These are phyloP conservation scores for Casuarina cunninghamiana DNA, from an alignment of 306 rosid species.

Conservation along the genomic window DNA sequence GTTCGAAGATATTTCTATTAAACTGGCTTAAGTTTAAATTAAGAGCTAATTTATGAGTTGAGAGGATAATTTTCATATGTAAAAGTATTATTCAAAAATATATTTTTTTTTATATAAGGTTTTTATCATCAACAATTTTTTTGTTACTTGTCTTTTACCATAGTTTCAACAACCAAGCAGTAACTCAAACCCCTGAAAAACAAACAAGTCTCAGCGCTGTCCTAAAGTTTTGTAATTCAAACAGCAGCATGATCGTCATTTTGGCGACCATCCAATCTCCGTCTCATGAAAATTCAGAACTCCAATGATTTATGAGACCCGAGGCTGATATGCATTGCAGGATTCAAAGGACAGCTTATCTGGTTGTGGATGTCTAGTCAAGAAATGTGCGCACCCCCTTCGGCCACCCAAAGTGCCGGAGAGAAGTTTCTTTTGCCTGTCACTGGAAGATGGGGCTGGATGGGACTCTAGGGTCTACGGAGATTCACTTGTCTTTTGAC, in stretches of 20 bases:
- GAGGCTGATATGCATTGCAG: not conserved
- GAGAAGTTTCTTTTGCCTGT: constrained; percentile 8
- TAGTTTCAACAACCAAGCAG: too few species aligned
- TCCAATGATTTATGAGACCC: too few species aligned
- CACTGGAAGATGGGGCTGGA: not conserved
- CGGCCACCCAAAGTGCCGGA: not conserved
- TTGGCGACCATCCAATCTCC: not conserved
- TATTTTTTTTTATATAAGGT: too few species aligned
- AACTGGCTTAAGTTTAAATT: too few species aligned
- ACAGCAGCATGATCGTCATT: not conserved
- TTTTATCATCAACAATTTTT: too few species aligned
- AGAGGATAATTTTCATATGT: too few species aligned
- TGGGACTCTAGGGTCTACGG: constrained; percentile 4
- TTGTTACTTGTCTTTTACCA: too few species aligned
- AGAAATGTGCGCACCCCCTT: not conserved
- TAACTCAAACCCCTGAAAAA: too few species aligned
- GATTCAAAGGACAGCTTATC: not conserved
- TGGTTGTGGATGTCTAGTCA: not conserved
- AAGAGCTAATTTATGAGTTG: too few species aligned
- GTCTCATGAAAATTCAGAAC: not conserved
- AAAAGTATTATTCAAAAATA: too few species aligned
- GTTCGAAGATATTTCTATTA: not conserved
- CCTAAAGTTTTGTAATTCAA: not conserved
- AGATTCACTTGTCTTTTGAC: not conserved
- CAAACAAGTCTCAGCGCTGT: too few species aligned